Base-by-base conservation (phyloP, 768 basidiomycete species). In the Kwoniella dendrophila region DNA sequence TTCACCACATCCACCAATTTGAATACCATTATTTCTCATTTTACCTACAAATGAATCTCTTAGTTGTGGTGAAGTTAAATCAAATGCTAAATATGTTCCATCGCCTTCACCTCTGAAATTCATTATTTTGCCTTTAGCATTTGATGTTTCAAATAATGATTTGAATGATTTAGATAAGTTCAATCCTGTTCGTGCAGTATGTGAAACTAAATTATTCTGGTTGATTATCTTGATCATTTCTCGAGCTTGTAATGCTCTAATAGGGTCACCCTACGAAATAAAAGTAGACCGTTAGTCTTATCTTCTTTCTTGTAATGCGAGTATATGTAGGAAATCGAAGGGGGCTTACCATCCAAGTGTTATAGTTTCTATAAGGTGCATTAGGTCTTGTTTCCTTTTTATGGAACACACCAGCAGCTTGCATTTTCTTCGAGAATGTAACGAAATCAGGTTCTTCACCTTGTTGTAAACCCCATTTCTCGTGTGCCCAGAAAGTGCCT, bases 401-500 rank as follows among this genome's bases (percentile, higher is more conserved):
- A 66, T 82, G 81, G 66, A 73, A 82, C 67, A 81, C 77, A 0
- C 81, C 81, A 22, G 72, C 65, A n/a, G 80, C 80, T 60, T 81
- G 80, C 73, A 78, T 77, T 74, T 82, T 82, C 71, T 82, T 80
- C 12, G 62, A 70, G 65, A 82, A 82, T 11, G 82, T 80, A 11
- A 82, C 79, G 62, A 82, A 81, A 65, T 82, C 82, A 32, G 81
- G 78, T 7, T 69, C 69, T 36, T 69, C 67, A 5, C 65, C 68
- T 11, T 63, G 56, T 7, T 56, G 4, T 22, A 81, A 62, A 11
- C 64, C 71, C 82, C 82, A 82, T 55, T 81, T 75, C 53, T 82
- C 81, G 70, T 81, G 80, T 4, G 81, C 81, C 82, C 82, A 82
- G 71, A 82, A 81, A 22, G 67, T 70, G 8, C 82, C 82, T 0